phyloP scores from a whole-genome alignment of 306 rosid species.

The Sophora flavescens region DNA sequence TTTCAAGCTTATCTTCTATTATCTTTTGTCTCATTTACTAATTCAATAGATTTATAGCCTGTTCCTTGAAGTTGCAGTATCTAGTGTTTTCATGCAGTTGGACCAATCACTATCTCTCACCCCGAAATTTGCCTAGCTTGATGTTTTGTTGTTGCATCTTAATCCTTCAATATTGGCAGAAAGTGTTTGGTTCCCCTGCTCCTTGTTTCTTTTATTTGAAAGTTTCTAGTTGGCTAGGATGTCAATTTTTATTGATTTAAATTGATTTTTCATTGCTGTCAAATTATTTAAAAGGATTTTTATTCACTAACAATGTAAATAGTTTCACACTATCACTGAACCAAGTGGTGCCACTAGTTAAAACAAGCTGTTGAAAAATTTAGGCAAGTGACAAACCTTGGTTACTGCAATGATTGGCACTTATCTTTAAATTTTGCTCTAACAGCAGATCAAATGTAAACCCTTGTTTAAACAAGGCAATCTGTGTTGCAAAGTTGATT shows the following conservation, averaged over 20 bases:
- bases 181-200: background rate
- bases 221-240: background rate
- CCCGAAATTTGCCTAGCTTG: background rate
- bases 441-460: background rate
- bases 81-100: constrained; percentile 14
- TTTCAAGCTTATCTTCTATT: constrained; percentile 18
- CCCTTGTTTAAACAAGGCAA: constrained; percentile 7
- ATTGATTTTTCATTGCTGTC: background rate
- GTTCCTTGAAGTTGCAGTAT: constrained; percentile 41
- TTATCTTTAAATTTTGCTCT: constrained; percentile 4
- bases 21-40: constrained; percentile 13
- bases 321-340: background rate
- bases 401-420: constrained; percentile 8
- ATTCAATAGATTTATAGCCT: constrained; percentile 7
- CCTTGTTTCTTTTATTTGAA: background rate
- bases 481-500: background rate
- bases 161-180: background rate
- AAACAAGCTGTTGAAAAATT: background rate
- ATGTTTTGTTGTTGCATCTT: background rate
- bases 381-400: background rate
- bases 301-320: background rate
- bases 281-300: background rate
- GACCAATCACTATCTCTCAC: background rate
- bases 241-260: background rate
- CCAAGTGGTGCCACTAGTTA: background rate